phyloP scores from a whole-genome alignment of 345 rosid genomes.

The Ailanthus altissimus region DNA sequence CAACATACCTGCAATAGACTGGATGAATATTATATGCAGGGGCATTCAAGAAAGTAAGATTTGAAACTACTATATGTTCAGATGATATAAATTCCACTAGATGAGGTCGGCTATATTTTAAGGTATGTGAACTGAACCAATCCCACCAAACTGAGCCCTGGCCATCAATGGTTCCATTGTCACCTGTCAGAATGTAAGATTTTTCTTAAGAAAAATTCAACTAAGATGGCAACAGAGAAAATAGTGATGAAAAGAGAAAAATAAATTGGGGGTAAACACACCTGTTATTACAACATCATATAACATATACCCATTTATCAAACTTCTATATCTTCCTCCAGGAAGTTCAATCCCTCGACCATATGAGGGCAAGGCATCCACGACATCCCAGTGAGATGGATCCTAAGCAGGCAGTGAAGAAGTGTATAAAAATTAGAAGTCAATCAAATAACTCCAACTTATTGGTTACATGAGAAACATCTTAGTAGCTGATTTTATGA shows the following conservation, averaged over 20 bases:
- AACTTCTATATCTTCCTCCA: slow-evolving; percentile 70
- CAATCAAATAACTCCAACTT: neutral
- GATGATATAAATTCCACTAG: slow-evolving; percentile 74
- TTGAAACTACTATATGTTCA: slow-evolving; percentile 63
- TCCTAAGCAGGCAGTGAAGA: slow-evolving; percentile 45
- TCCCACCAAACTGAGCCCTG: slow-evolving; percentile 95
- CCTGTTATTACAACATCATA: slow-evolving; percentile 86
- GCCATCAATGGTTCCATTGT: slow-evolving; percentile 87
- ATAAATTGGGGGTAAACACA: slow-evolving; percentile 13
- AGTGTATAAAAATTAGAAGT: neutral
- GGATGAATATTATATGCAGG: slow-evolving; percentile 86
- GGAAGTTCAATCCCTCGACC: slow-evolving; percentile 89
- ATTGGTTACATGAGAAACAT: neutral
- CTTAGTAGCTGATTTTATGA: neutral
- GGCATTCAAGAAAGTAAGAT: slow-evolving; percentile 77
- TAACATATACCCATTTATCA: slow-evolving; percentile 78
- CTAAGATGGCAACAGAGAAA: neutral
- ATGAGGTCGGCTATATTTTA: slow-evolving; percentile 90
- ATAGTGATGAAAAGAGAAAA: neutral
- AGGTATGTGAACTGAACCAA: slow-evolving; percentile 56
- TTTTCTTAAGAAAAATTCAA: neutral
- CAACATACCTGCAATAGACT: slow-evolving; percentile 74
- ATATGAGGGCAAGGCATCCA: slow-evolving; percentile 83
- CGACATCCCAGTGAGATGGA: slow-evolving; percentile 77
- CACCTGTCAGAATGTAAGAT: slow-evolving; percentile 47